These are phyloP conservation scores for Verticillium tricorpus DNA, from an alignment of 2,329 filamentous ascomycete genomes.

Conservation along the genomic window DNA sequence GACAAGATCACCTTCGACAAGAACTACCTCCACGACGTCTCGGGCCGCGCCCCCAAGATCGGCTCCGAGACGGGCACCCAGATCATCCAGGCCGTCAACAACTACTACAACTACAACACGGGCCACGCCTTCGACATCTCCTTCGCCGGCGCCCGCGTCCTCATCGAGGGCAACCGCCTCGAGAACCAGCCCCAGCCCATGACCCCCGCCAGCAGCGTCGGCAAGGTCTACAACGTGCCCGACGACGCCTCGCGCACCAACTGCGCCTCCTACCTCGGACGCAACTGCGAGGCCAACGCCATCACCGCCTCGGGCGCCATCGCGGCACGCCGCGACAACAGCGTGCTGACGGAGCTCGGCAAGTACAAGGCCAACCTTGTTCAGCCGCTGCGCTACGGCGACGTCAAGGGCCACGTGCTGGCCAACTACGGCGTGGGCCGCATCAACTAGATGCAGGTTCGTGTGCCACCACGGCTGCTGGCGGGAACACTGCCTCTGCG, in stretches of 20 bases:
- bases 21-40: constrained; percentile 40
- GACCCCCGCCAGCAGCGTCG: constrained; percentile 21
- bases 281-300: constrained; percentile 21
- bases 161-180: constrained; percentile 42
- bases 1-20: constrained; percentile 36
- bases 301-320: constrained; percentile 22
- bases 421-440: constrained; percentile 6
- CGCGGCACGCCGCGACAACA: constrained; percentile 3
- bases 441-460: neutral
- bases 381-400: constrained; percentile 4
- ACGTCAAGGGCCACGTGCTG: constrained; percentile 5
- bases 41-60: constrained; percentile 39
- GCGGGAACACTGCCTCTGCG: too few species aligned
- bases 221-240: constrained; percentile 15
- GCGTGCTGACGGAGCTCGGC: constrained; percentile 6
- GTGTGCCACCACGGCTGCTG: neutral
- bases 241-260: constrained; percentile 10
- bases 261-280: constrained; percentile 19
- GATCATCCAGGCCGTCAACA: constrained; percentile 34
- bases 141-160: constrained; percentile 18
- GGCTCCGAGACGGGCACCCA: constrained; percentile 19
- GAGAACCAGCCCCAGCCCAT: constrained; percentile 31
- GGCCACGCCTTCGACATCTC: constrained; percentile 40
- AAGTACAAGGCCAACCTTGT: constrained; percentile 7
- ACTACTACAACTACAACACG: constrained; percentile 33